phyloP scores from a whole-genome alignment of 2,329 filamentous ascomycete genomes.

The Rugonectria rugulosa region DNA sequence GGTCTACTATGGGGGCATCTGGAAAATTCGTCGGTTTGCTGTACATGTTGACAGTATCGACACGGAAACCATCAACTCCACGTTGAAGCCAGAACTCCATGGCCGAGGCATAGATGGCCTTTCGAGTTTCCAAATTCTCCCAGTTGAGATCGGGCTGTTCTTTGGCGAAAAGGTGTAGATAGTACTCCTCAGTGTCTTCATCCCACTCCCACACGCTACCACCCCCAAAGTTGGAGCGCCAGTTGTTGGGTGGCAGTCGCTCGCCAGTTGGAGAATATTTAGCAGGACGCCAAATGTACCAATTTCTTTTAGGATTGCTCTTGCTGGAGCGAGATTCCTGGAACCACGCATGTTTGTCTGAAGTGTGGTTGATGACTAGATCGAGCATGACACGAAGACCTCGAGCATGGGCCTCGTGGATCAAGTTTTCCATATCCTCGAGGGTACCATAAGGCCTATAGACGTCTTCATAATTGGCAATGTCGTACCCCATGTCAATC shows the following conservation, averaged over 20 bases:
- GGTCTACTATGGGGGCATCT: conserved; percentile 63
- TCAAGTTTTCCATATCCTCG: conserved; percentile 35
- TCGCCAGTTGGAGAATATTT: conserved; percentile 63
- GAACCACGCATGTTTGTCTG: conserved; percentile 38
- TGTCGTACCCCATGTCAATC: conserved; percentile 37
- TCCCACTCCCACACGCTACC: conserved; percentile 75
- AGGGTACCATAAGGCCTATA: conserved; percentile 36
- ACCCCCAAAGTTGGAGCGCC: conserved; percentile 68
- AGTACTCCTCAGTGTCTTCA: conserved; percentile 76
- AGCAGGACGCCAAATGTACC: conserved; percentile 69
- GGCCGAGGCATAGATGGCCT: conserved; percentile 73
- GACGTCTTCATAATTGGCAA: conserved; percentile 36
- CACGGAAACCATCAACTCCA: conserved; percentile 77
- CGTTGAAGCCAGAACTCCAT: conserved; percentile 83
- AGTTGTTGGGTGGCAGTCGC: conserved; percentile 78
- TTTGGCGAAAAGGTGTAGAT: conserved; percentile 76
- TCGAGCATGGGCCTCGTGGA: conserved; percentile 33
- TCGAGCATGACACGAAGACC: conserved; percentile 36
- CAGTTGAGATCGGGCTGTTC: conserved; percentile 89
- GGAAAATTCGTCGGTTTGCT: conserved; percentile 67
- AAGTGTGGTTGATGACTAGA: conserved; percentile 37
- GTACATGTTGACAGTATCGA: conserved; percentile 78
- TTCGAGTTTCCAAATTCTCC: conserved; percentile 73
- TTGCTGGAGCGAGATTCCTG: conserved; percentile 32
- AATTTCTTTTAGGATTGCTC: conserved; percentile 52